These are phyloP conservation scores for Anethum foeniculum DNA, from an alignment of 140 eudicot genomes.

Conservation along the genomic window DNA sequence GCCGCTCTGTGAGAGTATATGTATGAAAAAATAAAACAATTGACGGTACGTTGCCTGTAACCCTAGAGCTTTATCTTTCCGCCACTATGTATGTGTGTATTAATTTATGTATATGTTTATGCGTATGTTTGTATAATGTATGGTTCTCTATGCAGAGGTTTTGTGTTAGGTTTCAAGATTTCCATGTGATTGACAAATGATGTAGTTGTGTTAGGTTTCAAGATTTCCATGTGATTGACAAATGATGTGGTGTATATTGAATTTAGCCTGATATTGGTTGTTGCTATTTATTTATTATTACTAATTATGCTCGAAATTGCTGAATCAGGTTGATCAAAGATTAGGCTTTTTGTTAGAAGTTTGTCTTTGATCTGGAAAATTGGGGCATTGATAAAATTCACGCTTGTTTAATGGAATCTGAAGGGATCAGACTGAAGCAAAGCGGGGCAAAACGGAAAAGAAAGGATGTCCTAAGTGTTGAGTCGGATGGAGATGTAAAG, in stretches of 20 bases:
- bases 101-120: neutral
- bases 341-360: neutral
- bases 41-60: neutral
- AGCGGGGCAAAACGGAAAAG: slow-evolving; percentile 47
- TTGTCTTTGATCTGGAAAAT: neutral
- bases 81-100: neutral
- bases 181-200: neutral
- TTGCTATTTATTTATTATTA: neutral
- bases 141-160: neutral
- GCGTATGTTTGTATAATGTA: neutral
- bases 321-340: slow-evolving; percentile 9
- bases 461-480: slow-evolving; percentile 18
- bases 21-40: neutral
- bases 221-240: neutral
- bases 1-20: neutral
- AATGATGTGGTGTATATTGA: neutral
- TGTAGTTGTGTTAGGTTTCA: neutral
- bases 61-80: neutral
- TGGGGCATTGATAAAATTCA: slow-evolving; percentile 1
- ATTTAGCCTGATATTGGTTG: neutral
- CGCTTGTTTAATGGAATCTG: slow-evolving; percentile 49
- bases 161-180: neutral
- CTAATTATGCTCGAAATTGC: neutral
- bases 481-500: slow-evolving; percentile 19
- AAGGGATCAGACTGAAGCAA: slow-evolving; percentile 40